phyloP scores from a whole-genome alignment of 257 asterid species.

The Solanum pennellii region DNA sequence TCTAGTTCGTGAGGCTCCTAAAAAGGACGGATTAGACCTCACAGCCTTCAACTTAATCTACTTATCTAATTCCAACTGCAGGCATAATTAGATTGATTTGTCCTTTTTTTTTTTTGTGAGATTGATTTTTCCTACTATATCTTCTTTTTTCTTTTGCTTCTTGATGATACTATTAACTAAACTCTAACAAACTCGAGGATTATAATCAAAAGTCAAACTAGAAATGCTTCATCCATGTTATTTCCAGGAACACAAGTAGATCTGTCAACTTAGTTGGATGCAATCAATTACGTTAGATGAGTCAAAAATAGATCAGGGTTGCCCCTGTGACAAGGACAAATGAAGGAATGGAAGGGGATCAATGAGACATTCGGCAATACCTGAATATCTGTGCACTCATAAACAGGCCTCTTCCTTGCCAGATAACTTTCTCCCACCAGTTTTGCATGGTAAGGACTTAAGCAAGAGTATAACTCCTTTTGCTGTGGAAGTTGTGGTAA shows the following conservation, averaged over 20 bases:
- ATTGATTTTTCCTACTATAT: neutral
- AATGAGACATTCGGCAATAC: conserved; percentile 12
- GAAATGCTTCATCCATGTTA: neutral
- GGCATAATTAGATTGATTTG: neutral
- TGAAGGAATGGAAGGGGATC: neutral
- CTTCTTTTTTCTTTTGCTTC: neutral
- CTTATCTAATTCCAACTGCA: neutral
- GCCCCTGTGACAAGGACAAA: neutral
- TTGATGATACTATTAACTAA: neutral
- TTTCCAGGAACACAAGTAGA: neutral
- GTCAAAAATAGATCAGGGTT: neutral
- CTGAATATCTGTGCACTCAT: conserved; percentile 83
- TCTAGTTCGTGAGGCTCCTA: neutral
- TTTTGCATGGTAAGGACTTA: conserved; percentile 74
- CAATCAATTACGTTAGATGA: neutral
- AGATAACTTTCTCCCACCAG: conserved; percentile 92
- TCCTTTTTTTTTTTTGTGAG: neutral
- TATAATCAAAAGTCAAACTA: neutral
- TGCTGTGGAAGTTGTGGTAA: conserved; percentile 81
- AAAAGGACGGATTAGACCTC: neutral
- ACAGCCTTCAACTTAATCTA: neutral
- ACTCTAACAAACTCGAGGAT: neutral
- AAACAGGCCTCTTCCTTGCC: conserved; percentile 84
- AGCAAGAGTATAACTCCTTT: conserved; percentile 52
- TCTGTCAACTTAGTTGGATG: neutral